These are phyloP conservation scores for Sodiomyces alkalinus DNA, from an alignment of 2,329 filamentous ascomycete species.

Conservation along the genomic window DNA sequence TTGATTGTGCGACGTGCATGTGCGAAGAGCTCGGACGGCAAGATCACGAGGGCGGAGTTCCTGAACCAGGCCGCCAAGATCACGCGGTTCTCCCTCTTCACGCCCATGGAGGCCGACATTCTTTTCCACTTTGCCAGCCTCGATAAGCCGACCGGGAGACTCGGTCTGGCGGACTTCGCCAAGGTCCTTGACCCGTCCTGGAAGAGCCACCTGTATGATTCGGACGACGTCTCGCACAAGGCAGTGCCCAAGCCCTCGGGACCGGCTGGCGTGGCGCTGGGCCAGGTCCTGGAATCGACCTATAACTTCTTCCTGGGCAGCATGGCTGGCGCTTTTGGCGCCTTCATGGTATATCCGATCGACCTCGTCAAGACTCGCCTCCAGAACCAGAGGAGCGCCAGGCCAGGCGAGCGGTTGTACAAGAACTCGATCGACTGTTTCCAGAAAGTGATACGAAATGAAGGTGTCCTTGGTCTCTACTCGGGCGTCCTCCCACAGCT, in stretches of 20 bases:
- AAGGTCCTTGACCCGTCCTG: constrained; percentile 92
- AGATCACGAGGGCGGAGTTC: constrained; percentile 89
- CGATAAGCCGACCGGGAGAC: constrained; percentile 73
- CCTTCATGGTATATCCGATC: constrained; percentile 99
- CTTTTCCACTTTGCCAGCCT: constrained; percentile 96
- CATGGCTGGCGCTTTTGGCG: constrained; percentile 87
- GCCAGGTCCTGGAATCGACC: constrained; percentile 55
- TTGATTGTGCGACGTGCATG: constrained; percentile 81
- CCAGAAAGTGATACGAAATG: constrained; percentile 81
- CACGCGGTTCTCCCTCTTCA: constrained; percentile 90
- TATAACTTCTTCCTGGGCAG: constrained; percentile 88
- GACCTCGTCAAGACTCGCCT: constrained; percentile 97
- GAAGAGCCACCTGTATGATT: constrained; percentile 46
- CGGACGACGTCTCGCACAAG: constrained; percentile 25
- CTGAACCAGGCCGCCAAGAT: constrained; percentile 82
- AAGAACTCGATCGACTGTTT: constrained; percentile 97
- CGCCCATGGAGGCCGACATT: constrained; percentile 96
- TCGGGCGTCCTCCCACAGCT: constrained; percentile 90
- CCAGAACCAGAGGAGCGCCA: constrained; percentile 82
- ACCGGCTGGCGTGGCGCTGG: constrained; percentile 28
- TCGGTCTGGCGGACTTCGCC: constrained; percentile 72
- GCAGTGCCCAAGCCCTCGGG: constrained; percentile 30
- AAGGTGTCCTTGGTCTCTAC: constrained; percentile 80
- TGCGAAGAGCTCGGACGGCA: constrained; percentile 69
- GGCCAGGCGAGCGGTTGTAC: constrained; percentile 78